Conservation (phyloP, 257 asterid species). For the Solanum microdontum region DNA sequence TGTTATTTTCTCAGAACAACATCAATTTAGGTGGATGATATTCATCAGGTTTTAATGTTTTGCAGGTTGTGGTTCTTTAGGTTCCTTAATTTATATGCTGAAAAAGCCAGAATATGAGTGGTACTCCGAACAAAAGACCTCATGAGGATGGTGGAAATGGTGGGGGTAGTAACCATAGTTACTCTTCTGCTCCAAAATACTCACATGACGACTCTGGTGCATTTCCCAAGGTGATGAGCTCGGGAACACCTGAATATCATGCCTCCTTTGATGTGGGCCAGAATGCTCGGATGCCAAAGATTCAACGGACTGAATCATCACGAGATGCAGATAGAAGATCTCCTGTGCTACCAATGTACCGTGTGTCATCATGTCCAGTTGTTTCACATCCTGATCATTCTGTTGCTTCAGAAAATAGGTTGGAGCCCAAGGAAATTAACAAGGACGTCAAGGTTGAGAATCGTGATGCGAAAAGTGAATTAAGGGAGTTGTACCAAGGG, state of each 20-base stretch:
- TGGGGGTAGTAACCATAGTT: constrained; percentile 37
- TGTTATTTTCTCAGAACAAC: not conserved
- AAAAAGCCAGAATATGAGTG: constrained; percentile 42
- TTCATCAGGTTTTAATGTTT: not conserved
- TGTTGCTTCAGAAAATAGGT: constrained; percentile 44
- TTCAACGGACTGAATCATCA: constrained; percentile 50
- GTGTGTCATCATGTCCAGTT: constrained; percentile 41
- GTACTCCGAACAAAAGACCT: constrained; percentile 60
- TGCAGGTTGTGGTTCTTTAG: not conserved
- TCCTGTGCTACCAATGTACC: constrained; percentile 52
- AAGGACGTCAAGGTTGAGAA: constrained; percentile 55
- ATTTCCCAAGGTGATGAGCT: constrained; percentile 34
- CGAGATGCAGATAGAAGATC: constrained; percentile 68
- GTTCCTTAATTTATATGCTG: not conserved
- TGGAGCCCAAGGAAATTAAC: constrained; percentile 49
- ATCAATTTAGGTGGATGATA: not conserved
- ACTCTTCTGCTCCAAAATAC: constrained; percentile 47
- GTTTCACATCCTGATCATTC: constrained; percentile 50
- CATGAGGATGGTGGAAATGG: constrained; percentile 61
- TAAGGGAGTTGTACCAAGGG: constrained; percentile 48
- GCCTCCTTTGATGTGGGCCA: constrained; percentile 49
- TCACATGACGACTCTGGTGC: constrained; percentile 60
- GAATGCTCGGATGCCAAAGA: constrained; percentile 57
- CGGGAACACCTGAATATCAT: constrained; percentile 52
- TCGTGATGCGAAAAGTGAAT: constrained; percentile 49